These are phyloP conservation scores for Coemansia umbellata DNA, from an alignment of 192 early-diverging fungal species.

Conservation along the genomic window DNA sequence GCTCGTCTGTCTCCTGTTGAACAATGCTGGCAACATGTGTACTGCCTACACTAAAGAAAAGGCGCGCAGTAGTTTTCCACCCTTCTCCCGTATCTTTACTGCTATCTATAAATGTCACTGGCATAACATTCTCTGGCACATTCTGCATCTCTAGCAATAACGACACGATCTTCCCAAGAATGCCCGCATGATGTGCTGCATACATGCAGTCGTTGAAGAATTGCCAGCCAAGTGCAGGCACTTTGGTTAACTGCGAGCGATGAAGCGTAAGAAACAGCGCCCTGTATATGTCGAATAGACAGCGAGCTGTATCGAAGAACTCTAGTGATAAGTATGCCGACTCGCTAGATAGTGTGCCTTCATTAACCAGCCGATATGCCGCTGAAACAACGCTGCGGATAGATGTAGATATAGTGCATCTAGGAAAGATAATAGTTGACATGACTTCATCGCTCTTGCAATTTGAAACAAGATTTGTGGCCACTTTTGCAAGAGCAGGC, in stretches of 20 bases:
- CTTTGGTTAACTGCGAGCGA: constrained; percentile 14
- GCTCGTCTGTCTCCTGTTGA: constrained; percentile 9
- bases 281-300: constrained; percentile 11
- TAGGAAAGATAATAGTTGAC: constrained; percentile 1
- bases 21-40: constrained; percentile 1
- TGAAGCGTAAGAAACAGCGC: constrained; percentile 26
- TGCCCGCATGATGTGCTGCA: constrained; percentile 29
- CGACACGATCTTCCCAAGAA: no score
- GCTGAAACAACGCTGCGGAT: constrained; percentile 6
- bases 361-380: constrained; percentile 12
- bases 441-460: background rate
- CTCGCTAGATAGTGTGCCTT: background rate
- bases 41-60: constrained; percentile 1
- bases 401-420: constrained; percentile 12
- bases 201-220: constrained; percentile 45
- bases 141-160: no score
- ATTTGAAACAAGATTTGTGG: no score
- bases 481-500: background rate
- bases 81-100: background rate
- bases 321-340: background rate
- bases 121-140: no score
- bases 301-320: background rate
- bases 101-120: no score
- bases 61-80: constrained; percentile 9
- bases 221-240: constrained; percentile 38